phyloP scores from a whole-genome alignment of 2,329 filamentous ascomycete genomes.

The Colletotrichum caudatum region DNA sequence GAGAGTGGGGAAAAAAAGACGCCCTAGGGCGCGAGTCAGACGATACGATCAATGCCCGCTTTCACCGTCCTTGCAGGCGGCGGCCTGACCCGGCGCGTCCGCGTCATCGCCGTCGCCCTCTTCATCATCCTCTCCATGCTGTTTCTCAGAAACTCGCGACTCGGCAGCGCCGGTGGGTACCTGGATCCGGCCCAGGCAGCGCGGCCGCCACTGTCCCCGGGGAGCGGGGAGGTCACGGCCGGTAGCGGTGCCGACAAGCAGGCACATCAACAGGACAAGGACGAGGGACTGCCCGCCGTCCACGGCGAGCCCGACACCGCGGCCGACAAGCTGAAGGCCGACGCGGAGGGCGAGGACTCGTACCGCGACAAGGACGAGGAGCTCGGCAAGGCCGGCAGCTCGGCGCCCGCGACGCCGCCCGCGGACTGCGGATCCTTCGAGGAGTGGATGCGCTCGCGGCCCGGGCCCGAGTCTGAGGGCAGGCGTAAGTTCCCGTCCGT shows the following conservation, averaged over 20 bases:
- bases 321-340: slow-evolving; percentile 28
- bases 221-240: not conserved
- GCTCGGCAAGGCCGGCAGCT: slow-evolving; percentile 4
- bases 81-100: slow-evolving; percentile 20
- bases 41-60: slow-evolving; percentile 32
- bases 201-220: not conserved
- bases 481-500: slow-evolving; percentile 82
- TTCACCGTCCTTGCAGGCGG: slow-evolving; percentile 29
- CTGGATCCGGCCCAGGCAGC: not conserved
- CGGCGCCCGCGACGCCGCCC: slow-evolving; percentile 11
- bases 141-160: slow-evolving; percentile 18
- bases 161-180: slow-evolving; percentile 11
- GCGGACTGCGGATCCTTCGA: slow-evolving; percentile 20
- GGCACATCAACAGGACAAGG: slow-evolving; percentile 18
- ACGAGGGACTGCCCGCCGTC: not conserved
- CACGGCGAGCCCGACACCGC: slow-evolving; percentile 29
- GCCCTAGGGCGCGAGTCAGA: not conserved
- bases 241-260: not conserved
- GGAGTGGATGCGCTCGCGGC: slow-evolving; percentile 34
- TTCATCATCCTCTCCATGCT: slow-evolving; percentile 26
- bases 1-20: slow-evolving; percentile 1
- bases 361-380: slow-evolving; percentile 39
- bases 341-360: slow-evolving; percentile 31
- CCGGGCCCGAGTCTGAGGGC: slow-evolving; percentile 67
- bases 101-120: slow-evolving; percentile 25